Base-by-base conservation (phyloP, 2,329 filamentous ascomycete genomes). In the Sordariomycetes sp. region DNA sequence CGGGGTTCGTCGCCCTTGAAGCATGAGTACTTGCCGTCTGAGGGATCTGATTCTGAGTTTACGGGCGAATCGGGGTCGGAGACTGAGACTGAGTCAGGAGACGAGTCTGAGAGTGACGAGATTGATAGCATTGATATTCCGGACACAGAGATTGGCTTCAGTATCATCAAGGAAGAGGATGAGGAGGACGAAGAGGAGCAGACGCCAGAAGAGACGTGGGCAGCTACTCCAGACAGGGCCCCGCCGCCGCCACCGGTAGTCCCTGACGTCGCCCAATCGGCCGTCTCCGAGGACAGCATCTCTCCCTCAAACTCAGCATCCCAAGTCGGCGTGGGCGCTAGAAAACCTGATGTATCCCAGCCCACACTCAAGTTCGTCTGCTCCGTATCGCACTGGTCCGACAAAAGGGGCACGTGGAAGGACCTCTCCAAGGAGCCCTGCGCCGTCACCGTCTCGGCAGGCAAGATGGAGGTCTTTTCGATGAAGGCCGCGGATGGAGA, bases 1-100 rank as follows among this genome's bases (percentile, higher is more conserved):
- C 51, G 48, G 13, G 87, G 84, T 1, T 97, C 94, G 0, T 99
- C 94, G 1, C 94, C 94, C 0, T 76, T 99, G 54, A 99, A 99
- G 73, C 92, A 97, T 67, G 92, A 99, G 71, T 99, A 96, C 65
- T 86, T 91, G 61, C 92, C 92, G 15, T 97, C 94, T 1, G 81
- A 85, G 55, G 70, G 76, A 53, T 83, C 81, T 0, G 73, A 82
- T 0, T 80, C 81, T 6, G 77, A 76, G 25, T 78, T 77, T 35
- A 76, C 74, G 32, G 74, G 77, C 39, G 67, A 74, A 15, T 78
- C 77, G 13, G 71, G 72, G n/a, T 76, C 80, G 45, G 69, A 77
- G 20, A 79, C 78, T 6, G 72, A 75, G 53, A 79, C 82, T 53
- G 72, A 75, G 50, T 80, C 78, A 15, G 55, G 48, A n/a, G 24